Evolutionary conservation across 495 filamentous ascomycete genomes (phyloP).

Genomic region (Entonaema liquescens): DNA sequence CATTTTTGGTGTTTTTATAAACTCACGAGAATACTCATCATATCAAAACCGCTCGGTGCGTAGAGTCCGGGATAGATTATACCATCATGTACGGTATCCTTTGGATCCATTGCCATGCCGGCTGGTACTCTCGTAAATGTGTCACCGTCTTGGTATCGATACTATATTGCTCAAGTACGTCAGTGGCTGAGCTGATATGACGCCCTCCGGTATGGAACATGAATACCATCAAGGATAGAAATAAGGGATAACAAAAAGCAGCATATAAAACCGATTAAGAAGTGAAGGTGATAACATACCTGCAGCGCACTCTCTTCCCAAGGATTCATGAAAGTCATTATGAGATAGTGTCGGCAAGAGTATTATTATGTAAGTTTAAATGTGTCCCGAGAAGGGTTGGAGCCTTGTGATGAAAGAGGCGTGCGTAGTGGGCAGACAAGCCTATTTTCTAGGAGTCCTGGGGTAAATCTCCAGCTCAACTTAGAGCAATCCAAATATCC

Average conservation of each 20-base stretch:
- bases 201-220: background rate
- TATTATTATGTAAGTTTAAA: background rate
- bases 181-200: background rate
- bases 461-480: background rate
- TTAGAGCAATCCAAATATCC: background rate
- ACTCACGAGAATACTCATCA: conserved; percentile 59
- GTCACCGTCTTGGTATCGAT: conserved; percentile 17
- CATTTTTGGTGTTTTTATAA: background rate
- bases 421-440: background rate
- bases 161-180: conserved; percentile 18
- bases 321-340: conserved; percentile 40
- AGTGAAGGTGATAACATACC: conserved; percentile 22
- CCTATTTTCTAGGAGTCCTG: background rate
- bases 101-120: conserved; percentile 2
- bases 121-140: background rate
- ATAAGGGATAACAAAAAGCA: background rate
- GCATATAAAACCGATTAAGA: background rate
- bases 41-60: conserved; percentile 54
- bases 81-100: conserved; percentile 44
- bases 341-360: background rate
- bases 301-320: conserved; percentile 44
- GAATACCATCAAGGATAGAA: background rate
- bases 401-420: no score
- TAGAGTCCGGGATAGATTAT: conserved; percentile 61
- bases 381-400: background rate